phyloP scores from a whole-genome alignment of 1,139 yeast species.

The Geotrichum fermentans region DNA sequence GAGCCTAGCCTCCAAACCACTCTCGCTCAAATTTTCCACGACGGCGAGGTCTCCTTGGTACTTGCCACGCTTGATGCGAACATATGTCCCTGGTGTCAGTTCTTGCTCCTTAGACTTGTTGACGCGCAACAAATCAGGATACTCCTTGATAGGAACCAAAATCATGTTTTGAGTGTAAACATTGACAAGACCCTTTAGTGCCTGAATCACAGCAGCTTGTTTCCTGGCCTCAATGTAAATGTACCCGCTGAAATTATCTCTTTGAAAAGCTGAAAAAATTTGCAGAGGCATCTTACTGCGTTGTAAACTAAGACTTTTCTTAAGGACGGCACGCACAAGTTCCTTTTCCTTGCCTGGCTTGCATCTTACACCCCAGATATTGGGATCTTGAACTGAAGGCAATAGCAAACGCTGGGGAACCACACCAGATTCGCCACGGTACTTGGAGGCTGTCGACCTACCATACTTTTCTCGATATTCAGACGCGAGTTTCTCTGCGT shows the following conservation, averaged over 20 bases:
- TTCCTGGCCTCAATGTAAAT: conserved; percentile 91
- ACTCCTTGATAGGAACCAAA: conserved; percentile 90
- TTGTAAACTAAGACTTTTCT: conserved; percentile 68
- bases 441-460: conserved; percentile 72
- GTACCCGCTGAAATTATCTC: conserved; percentile 89
- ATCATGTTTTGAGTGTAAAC: conserved; percentile 66
- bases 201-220: conserved; percentile 86
- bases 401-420: conserved; percentile 90
- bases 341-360: conserved; percentile 92
- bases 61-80: conserved; percentile 83
- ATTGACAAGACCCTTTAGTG: conserved; percentile 84
- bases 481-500: conserved; percentile 91
- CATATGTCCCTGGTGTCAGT: conserved; percentile 86
- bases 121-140: conserved; percentile 88
- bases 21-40: conserved; percentile 88
- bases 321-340: conserved; percentile 74
- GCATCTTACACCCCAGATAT: conserved; percentile 93
- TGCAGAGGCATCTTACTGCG: conserved; percentile 58
- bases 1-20: conserved; percentile 88
- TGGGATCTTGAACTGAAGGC: conserved; percentile 95
- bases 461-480: conserved; percentile 91
- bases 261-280: conserved; percentile 86
- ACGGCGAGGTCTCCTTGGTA: conserved; percentile 91
- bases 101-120: conserved; percentile 84
- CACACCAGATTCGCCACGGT: conserved; percentile 80